These are phyloP conservation scores for Debaryomyces castellii DNA, from an alignment of 805 yeast species.

Conservation along the genomic window DNA sequence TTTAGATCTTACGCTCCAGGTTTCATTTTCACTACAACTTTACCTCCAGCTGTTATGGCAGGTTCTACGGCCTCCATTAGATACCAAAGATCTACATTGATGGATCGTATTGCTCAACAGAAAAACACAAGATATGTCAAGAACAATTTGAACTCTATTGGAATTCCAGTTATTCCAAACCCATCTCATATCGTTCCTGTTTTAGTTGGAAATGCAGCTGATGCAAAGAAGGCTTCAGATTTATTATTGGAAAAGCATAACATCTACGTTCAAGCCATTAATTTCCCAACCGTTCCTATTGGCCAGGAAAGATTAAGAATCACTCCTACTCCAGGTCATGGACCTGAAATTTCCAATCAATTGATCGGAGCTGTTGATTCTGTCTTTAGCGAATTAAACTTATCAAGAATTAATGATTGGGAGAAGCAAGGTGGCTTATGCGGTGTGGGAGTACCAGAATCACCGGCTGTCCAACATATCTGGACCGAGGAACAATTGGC, in stretches of 20 bases:
- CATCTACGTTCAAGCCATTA: constrained; percentile 96
- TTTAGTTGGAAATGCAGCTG: constrained; percentile 89
- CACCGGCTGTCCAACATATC: constrained; percentile 54
- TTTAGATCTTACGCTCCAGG: constrained; percentile 96
- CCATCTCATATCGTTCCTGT: constrained; percentile 98
- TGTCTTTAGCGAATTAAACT: constrained; percentile 71
- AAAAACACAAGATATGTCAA: constrained; percentile 83
- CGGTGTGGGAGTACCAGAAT: constrained; percentile 71
- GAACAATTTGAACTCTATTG: constrained; percentile 60
- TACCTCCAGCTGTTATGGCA: constrained; percentile 98
- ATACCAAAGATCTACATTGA: constrained; percentile 73
- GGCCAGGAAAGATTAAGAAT: constrained; percentile 95
- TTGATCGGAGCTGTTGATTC: constrained; percentile 77
- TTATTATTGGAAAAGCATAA: constrained; percentile 76
- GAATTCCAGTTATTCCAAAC: constrained; percentile 95
- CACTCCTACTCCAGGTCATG: constrained; percentile 99
- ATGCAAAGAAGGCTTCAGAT: constrained; percentile 91
- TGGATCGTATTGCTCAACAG: constrained; percentile 83
- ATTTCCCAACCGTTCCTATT: constrained; percentile 95
- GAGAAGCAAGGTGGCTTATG: constrained; percentile 80
- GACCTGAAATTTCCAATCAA: constrained; percentile 69
- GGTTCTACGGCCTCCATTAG: constrained; percentile 88
- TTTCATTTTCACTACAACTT: constrained; percentile 91
- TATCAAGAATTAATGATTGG: constrained; percentile 80
- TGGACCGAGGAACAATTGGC: constrained; percentile 85